Evolutionary conservation across 2,329 filamentous ascomycete species (phyloP).

Genomic region (Zymoseptoria passerinii): DNA sequence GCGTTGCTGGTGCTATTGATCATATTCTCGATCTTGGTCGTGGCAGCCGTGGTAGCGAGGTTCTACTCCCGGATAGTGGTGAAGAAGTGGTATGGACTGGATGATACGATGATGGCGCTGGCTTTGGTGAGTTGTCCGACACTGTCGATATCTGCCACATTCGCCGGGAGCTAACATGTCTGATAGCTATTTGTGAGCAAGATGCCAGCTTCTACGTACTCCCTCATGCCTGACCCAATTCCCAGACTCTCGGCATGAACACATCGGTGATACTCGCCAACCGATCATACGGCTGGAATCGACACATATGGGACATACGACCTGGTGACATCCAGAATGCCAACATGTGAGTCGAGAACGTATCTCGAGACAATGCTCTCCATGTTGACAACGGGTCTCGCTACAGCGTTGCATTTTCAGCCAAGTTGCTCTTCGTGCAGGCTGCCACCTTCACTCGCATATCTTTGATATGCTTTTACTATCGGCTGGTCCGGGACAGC

Average conservation of each 20-base stretch:
- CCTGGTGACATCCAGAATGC: background rate
- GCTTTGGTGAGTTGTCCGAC: slow-evolving; percentile 29
- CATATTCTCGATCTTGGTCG: slow-evolving; percentile 32
- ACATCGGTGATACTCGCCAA: slow-evolving; percentile 36
- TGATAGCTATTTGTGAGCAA: background rate
- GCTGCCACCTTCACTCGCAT: slow-evolving; percentile 38
- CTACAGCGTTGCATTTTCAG: slow-evolving; percentile 34
- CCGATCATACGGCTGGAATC: slow-evolving; percentile 34
- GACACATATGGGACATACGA: slow-evolving; percentile 38
- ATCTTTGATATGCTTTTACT: slow-evolving; percentile 40
- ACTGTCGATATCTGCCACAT: background rate
- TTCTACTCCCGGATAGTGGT: slow-evolving; percentile 35
- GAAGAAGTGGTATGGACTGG: slow-evolving; percentile 37
- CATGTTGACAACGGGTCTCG: background rate
- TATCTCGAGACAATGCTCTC: background rate
- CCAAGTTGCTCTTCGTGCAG: slow-evolving; percentile 36
- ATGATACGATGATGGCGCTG: slow-evolving; percentile 35
- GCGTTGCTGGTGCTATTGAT: slow-evolving; percentile 34
- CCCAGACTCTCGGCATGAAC: slow-evolving; percentile 31
- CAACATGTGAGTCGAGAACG: background rate
- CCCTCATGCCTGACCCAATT: background rate
- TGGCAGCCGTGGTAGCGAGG: slow-evolving; percentile 31
- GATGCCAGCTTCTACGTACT: background rate
- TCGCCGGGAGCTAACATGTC: background rate
- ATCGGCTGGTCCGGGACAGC: slow-evolving; percentile 37